Evolutionary conservation across 2,329 filamentous ascomycete species (phyloP).

Genomic region (Trichoderma sp.): DNA sequence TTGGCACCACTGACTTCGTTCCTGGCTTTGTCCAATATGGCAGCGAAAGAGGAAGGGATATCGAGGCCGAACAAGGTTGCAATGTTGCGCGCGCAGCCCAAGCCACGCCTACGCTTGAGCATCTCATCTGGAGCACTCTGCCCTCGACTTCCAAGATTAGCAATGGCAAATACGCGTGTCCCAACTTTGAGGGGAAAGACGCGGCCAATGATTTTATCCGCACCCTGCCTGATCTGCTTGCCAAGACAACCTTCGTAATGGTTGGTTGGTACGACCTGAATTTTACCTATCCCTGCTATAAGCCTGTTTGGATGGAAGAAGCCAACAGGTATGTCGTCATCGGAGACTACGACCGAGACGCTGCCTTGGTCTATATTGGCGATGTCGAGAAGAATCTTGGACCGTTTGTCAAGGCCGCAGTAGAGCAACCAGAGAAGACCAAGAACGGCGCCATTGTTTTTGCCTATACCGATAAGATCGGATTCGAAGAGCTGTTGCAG

Average conservation of each 20-base stretch:
- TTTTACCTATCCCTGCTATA: not conserved
- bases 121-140: not conserved
- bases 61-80: not conserved
- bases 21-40: constrained; percentile 27
- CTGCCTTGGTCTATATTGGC: not conserved
- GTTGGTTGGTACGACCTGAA: not conserved
- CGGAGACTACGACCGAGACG: not conserved
- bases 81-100: not conserved
- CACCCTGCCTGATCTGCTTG: not conserved
- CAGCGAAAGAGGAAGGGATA: not conserved
- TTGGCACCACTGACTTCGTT: constrained; percentile 38
- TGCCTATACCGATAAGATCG: not conserved
- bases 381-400: not conserved
- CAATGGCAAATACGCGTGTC: not conserved
- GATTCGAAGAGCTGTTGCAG: not conserved
- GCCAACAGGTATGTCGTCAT: not conserved
- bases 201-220: not conserved
- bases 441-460: not conserved
- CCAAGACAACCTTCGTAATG: not conserved
- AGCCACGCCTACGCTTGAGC: not conserved
- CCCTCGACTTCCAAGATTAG: not conserved
- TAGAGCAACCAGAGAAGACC: not conserved
- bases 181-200: not conserved
- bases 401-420: not conserved
- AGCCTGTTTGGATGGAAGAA: not conserved